These are phyloP conservation scores for Aspergillus phoenicis DNA, from an alignment of 2,329 filamentous ascomycete genomes.

Conservation along the genomic window DNA sequence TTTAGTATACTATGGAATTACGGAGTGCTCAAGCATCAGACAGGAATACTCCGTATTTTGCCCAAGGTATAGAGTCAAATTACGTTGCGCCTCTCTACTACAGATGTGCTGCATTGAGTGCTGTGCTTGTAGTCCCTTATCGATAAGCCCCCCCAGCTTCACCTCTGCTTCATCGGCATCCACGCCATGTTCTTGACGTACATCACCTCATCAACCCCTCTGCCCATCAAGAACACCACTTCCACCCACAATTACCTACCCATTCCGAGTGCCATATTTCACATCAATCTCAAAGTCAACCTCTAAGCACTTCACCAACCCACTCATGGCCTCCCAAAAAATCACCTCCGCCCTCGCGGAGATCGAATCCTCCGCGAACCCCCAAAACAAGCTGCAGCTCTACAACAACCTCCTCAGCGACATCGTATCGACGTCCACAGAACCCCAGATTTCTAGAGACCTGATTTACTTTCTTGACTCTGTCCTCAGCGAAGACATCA, in stretches of 20 bases:
- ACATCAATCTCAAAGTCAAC: not conserved
- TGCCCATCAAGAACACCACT: not conserved
- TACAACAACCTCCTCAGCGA: slow-evolving; percentile 62
- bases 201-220: slow-evolving; percentile 7
- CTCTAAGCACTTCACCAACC: not conserved
- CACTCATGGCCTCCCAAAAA: slow-evolving; percentile 53
- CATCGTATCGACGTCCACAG: slow-evolving; percentile 52
- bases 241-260: not conserved
- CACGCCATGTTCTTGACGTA: not conserved
- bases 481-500: slow-evolving; percentile 69
- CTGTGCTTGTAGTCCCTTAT: slow-evolving; percentile 20
- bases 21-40: too few species aligned
- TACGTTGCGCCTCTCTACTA: too few species aligned
- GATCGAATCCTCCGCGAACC: slow-evolving; percentile 52
- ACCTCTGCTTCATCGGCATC: not conserved
- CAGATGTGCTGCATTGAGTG: not conserved
- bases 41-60: too few species aligned
- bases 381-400: slow-evolving; percentile 55
- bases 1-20: too few species aligned
- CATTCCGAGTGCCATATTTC: not conserved
- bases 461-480: slow-evolving; percentile 70
- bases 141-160: slow-evolving; percentile 27
- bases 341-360: slow-evolving; percentile 52
- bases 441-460: slow-evolving; percentile 58
- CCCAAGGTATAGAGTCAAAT: too few species aligned